Evolutionary conservation across 2,329 filamentous ascomycete genomes (phyloP).

Genomic region (Phialophora expanda): DNA sequence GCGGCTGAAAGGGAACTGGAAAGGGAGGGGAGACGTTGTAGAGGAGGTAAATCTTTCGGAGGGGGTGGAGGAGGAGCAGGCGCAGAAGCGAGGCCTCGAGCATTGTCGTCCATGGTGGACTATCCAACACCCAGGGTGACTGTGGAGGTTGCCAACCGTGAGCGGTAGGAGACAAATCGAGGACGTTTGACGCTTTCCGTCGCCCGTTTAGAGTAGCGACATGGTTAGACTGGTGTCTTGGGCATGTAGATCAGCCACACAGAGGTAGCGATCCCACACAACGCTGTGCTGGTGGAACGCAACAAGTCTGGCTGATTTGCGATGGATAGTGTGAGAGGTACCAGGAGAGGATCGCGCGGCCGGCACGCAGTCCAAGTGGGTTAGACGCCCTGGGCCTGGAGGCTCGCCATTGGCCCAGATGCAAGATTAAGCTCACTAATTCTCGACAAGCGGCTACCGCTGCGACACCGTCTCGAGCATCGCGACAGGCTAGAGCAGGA

Average conservation of each 20-base stretch:
- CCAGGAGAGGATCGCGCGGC: slow-evolving; percentile 16
- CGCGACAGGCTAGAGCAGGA: slow-evolving; percentile 10
- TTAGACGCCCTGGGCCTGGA: slow-evolving; percentile 2
- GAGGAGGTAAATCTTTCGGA: slow-evolving; percentile 28
- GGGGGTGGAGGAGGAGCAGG: slow-evolving; percentile 33
- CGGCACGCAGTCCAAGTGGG: slow-evolving; percentile 9
- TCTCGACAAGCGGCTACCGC: slow-evolving; percentile 14
- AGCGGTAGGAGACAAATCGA: slow-evolving; percentile 20
- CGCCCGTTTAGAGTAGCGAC: slow-evolving; percentile 35
- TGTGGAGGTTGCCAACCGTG: slow-evolving; percentile 22
- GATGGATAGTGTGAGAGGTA: slow-evolving; percentile 10
- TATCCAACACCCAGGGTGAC: slow-evolving; percentile 2
- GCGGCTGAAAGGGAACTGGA: slow-evolving; percentile 21
- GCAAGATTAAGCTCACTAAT: slow-evolving; percentile 19
- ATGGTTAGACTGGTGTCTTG: slow-evolving; percentile 22
- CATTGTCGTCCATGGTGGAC: slow-evolving; percentile 28
- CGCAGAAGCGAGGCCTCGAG: slow-evolving; percentile 28
- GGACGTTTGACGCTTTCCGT: slow-evolving; percentile 34
- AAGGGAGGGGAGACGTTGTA: slow-evolving; percentile 33
- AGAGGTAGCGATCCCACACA: slow-evolving; percentile 25
- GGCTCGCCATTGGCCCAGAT: slow-evolving; percentile 6
- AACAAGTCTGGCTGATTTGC: slow-evolving; percentile 21
- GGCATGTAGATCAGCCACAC: slow-evolving; percentile 36
- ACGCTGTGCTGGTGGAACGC: slow-evolving; percentile 22
- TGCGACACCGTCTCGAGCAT: slow-evolving; percentile 15